A percentile compares a stretch with the other conserved stretches of the same genome.
Conservation (phyloP, 495 filamentous ascomycete genomes). For the Echria macrotheca region DNA sequence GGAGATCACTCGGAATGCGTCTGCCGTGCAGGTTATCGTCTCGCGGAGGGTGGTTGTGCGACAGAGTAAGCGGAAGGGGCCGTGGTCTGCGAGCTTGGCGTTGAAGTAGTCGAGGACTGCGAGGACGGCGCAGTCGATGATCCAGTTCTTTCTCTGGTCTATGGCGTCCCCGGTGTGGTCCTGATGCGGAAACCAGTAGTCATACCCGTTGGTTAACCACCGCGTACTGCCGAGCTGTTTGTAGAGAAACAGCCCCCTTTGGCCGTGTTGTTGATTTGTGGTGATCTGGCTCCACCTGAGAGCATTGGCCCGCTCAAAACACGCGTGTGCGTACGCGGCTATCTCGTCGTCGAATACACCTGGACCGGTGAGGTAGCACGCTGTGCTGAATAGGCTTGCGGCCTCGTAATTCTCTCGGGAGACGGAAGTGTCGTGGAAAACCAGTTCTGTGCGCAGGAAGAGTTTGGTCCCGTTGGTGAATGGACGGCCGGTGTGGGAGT, state of each 20-base stretch:
- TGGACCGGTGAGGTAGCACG: background rate
- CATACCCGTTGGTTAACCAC: constrained; percentile 6
- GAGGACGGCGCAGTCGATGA: background rate
- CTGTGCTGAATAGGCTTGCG: background rate
- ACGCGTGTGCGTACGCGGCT: background rate
- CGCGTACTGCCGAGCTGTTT: too few relatives aligned
- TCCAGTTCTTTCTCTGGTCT: background rate
- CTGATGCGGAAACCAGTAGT: background rate
- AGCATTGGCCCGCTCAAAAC: constrained; percentile 3
- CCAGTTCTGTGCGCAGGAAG: constrained; percentile 4
- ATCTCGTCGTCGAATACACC: background rate
- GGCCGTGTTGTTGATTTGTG: too few relatives aligned
- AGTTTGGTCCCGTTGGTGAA: background rate
- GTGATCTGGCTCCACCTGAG: too few relatives aligned
- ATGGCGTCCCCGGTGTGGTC: too few relatives aligned
- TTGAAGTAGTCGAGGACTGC: constrained; percentile 3
- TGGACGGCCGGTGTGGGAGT: background rate
- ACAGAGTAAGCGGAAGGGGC: background rate
- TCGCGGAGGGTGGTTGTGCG: background rate
- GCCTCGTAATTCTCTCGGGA: background rate
- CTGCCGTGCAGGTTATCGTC: background rate
- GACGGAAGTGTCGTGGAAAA: background rate
- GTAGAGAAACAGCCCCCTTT: background rate
- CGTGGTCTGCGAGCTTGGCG: background rate
- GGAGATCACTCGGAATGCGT: background rate